Evolutionary conservation across 2,329 filamentous ascomycete genomes (phyloP), one percentile per base, ranked within the genome.

Genomic region (Botryotinia convoluta): DNA sequence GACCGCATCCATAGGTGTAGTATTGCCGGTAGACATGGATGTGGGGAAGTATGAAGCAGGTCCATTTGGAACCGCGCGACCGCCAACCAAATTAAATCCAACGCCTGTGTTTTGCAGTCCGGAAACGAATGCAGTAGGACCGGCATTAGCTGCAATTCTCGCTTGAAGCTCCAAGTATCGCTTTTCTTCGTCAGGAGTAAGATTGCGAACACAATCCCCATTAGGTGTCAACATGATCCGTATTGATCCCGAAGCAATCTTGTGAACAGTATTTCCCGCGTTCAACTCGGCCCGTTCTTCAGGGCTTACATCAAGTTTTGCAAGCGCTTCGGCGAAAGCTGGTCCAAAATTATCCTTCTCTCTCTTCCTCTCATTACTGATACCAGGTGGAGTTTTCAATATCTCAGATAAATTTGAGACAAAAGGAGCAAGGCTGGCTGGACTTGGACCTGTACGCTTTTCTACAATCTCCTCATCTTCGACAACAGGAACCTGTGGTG

Each of bases 201-300:
- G 83, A 73, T 92, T 91, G 76, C 91, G 90, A n/a, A 95, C 85
- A 79, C 92, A 93, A 75, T 93, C 90, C 18, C 93, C 92, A 75
- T 92, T 90, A 0, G 92, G 91, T 0, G 92, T 94, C 70, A 95
- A 88, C 77, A 95, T 86, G 75, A 92, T 89, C 39, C 91, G 87
- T 80, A 87, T 74, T 81, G 74, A 86, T 72, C 89, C 90, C 75
- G 92, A 90, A 2, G 89, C 84, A 57, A 90, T 82, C 80, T 91
- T 91, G 74, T 86, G 87, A 14, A 92, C 88, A 18, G 88, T 84
- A 74, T 86, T 85, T 65, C 89, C 89, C 2, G 85, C 83, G n/a
- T 86, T 83, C 10, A 91, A 84, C 4, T 84, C 81, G 22, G 84
- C 83, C 44, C 89, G 85, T 74, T 92, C 89, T 63, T 89, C 85